A percentile compares a stretch with the other conserved stretches of the same genome.
Conservation (phyloP, 108 stramenopile genomes). For the Nitzschia putrida region DNA sequence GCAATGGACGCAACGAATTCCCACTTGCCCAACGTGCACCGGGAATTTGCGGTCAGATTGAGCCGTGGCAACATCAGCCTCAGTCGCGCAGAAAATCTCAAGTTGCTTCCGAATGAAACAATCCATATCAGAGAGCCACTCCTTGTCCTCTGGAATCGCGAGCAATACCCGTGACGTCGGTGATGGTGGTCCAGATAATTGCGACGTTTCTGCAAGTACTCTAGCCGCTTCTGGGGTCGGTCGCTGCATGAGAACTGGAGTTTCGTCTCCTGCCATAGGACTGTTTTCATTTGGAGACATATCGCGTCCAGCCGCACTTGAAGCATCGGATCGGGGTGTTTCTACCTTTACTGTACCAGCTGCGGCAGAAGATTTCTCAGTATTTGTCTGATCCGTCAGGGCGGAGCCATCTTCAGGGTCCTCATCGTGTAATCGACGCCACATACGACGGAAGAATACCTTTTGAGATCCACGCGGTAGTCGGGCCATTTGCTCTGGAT, state of each 20-base stretch:
- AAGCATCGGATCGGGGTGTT: neutral
- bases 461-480: constrained; percentile 87
- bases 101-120: constrained; percentile 76
- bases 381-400: neutral
- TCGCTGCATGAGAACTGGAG: constrained; percentile 28
- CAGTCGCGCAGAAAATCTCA: constrained; percentile 77
- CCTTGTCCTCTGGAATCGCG: constrained; percentile 82
- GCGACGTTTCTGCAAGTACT: constrained; percentile 29
- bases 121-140: constrained; percentile 84
- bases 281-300: neutral
- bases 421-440: constrained; percentile 80
- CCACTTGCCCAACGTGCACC: constrained; percentile 72
- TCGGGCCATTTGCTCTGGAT: constrained; percentile 75
- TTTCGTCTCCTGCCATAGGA: constrained; percentile 34
- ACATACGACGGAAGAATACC: constrained; percentile 86
- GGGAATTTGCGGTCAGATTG: constrained; percentile 68
- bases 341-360: neutral
- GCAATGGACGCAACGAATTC: constrained; percentile 83
- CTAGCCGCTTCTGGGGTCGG: constrained; percentile 45
- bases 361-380: neutral
- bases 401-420: constrained; percentile 32
- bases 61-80: constrained; percentile 62
- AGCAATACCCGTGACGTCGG: constrained; percentile 69
- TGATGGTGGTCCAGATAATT: constrained; percentile 31
- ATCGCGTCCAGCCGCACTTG: neutral